Percentiles rank a stretch among this genome's conserved stretches.
Evolutionary conservation across 257 asterid genomes (phyloP).

Genomic region (Nicotiana attenuata): DNA sequence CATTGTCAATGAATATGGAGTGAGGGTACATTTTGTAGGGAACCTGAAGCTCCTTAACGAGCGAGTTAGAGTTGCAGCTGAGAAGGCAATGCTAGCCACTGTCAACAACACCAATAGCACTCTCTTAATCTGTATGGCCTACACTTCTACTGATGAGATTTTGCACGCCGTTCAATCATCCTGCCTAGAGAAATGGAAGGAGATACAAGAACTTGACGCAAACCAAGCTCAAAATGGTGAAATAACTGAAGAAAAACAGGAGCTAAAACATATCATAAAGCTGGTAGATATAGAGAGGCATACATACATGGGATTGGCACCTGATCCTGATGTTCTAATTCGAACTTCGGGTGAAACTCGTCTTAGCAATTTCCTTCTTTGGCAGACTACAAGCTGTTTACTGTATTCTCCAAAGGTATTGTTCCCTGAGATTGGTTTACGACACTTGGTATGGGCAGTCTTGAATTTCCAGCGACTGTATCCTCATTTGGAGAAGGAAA

Average conservation of each 20-base stretch:
- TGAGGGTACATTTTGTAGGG: conserved; percentile 59
- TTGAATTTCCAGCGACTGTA: conserved; percentile 48
- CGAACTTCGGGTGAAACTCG: conserved; percentile 51
- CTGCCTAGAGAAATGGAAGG: conserved; percentile 30
- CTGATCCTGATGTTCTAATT: conserved; percentile 64
- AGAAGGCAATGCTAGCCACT: conserved; percentile 60
- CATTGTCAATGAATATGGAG: conserved; percentile 47
- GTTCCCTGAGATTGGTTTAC: conserved; percentile 75
- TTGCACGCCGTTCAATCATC: conserved; percentile 44
- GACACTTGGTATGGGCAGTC: conserved; percentile 69
- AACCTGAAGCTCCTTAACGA: conserved; percentile 49
- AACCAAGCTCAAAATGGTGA: conserved; percentile 11
- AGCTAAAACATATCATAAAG: conserved; percentile 19
- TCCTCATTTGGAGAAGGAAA: conserved; percentile 44
- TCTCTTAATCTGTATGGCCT: conserved; percentile 62
- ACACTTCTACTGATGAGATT: conserved; percentile 71
- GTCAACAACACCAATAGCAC: conserved; percentile 28
- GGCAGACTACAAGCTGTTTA: conserved; percentile 65
- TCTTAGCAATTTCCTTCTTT: conserved; percentile 62
- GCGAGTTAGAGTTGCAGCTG: conserved; percentile 54
- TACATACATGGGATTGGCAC: conserved; percentile 64
- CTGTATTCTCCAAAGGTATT: conserved; percentile 53
- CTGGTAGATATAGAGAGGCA: conserved; percentile 52
- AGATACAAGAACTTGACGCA: conserved; percentile 15
- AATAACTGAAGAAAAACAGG: neutral